Evolutionary conservation across 2,329 filamentous ascomycete species (phyloP).

Genomic region (Calonectria multiphialidica): DNA sequence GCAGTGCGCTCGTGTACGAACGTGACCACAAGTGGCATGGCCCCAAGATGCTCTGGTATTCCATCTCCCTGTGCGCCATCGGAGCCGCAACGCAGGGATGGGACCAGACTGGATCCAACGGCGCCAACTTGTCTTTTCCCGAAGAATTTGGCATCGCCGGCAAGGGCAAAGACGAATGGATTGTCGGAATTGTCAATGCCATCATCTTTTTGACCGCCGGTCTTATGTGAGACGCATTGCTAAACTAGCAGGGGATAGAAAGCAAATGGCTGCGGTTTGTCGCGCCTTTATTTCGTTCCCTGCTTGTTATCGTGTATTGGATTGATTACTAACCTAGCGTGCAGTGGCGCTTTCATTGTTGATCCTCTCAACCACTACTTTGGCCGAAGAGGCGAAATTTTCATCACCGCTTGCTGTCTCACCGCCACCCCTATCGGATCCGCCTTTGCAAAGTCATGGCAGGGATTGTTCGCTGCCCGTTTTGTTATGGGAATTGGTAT

Average conservation of each 20-base stretch:
- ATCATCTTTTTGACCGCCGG: slow-evolving; percentile 61
- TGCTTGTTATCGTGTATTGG: too few relatives aligned
- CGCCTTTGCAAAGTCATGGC: slow-evolving; percentile 72
- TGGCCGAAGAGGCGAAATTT: slow-evolving; percentile 76
- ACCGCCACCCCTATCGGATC: slow-evolving; percentile 56
- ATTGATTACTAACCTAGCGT: background rate
- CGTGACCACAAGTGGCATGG: slow-evolving; percentile 71
- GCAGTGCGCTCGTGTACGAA: slow-evolving; percentile 54
- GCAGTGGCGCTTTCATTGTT: slow-evolving; percentile 40
- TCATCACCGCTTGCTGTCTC: slow-evolving; percentile 64
- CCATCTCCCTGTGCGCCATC: slow-evolving; percentile 67
- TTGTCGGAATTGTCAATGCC: slow-evolving; percentile 49
- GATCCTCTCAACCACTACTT: slow-evolving; percentile 74
- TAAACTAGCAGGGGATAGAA: too few relatives aligned
- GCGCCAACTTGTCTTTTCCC: slow-evolving; percentile 72
- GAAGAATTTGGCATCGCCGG: slow-evolving; percentile 51
- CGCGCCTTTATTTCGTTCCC: too few relatives aligned
- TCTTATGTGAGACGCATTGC: slow-evolving; percentile 62
- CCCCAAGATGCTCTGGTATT: slow-evolving; percentile 55
- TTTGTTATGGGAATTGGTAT: slow-evolving; percentile 79
- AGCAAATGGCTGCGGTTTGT: too few relatives aligned
- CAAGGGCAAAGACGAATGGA: slow-evolving; percentile 58
- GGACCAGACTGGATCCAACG: slow-evolving; percentile 74
- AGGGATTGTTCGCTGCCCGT: slow-evolving; percentile 74
- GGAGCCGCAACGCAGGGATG: slow-evolving; percentile 63